These are phyloP conservation scores for Pseudogymnoascus sp. DNA, from an alignment of 2,329 filamentous ascomycete genomes.

Conservation along the genomic window DNA sequence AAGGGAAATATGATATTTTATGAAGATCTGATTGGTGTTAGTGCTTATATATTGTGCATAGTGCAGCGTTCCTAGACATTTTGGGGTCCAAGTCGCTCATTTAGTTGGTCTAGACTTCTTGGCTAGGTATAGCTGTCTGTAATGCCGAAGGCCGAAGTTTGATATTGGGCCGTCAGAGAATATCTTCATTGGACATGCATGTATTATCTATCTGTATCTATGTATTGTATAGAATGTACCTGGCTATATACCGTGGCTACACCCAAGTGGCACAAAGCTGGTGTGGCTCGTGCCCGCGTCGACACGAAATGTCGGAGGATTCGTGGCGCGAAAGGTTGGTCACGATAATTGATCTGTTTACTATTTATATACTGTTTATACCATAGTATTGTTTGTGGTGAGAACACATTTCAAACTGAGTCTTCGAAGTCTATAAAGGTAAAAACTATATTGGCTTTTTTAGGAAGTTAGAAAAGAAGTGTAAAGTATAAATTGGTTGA, in stretches of 20 bases:
- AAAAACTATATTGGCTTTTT: not conserved
- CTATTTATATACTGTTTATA: too few relatives aligned
- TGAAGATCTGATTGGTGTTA: not conserved
- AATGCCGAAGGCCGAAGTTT: not conserved
- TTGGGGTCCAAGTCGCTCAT: not conserved
- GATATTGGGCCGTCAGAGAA: not conserved
- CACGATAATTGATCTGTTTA: too few relatives aligned
- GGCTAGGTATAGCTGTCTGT: not conserved
- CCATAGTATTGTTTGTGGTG: not conserved
- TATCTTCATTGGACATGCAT: not conserved
- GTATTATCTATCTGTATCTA: not conserved
- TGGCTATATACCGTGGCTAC: not conserved
- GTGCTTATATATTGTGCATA: not conserved
- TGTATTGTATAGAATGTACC: not conserved
- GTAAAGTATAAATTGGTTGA: not conserved
- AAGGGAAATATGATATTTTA: not conserved
- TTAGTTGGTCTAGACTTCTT: not conserved
- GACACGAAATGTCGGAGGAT: too few relatives aligned
- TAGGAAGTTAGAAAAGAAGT: not conserved
- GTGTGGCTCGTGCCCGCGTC: too few relatives aligned
- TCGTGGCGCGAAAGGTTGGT: too few relatives aligned
- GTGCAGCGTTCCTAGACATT: not conserved
- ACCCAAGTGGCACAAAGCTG: not conserved
- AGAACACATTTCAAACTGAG: conserved; percentile 12
- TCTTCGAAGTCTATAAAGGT: not conserved